Evolutionary conservation across 495 filamentous ascomycete species (phyloP).

Genomic region (Copromyces sp.): DNA sequence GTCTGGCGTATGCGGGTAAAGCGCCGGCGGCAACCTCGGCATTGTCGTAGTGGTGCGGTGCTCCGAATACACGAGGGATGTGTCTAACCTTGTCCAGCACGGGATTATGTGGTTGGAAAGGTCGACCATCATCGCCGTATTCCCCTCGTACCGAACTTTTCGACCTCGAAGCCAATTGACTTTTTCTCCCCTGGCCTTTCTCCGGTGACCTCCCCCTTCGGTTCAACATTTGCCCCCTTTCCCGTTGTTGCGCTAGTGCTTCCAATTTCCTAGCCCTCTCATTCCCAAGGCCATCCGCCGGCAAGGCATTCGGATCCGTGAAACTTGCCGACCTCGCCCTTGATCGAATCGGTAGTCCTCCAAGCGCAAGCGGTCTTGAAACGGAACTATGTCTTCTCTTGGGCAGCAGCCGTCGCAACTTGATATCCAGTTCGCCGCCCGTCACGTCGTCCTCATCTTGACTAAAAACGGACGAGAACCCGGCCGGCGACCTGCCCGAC

Average conservation of each 20-base stretch:
- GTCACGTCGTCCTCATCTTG: background rate
- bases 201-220: background rate
- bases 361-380: background rate
- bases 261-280: background rate
- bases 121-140: background rate
- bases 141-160: background rate
- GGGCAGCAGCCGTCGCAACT: background rate
- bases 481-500: background rate
- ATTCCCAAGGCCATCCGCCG: background rate
- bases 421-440: background rate
- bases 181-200: background rate
- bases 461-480: background rate
- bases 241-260: background rate
- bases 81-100: slow-evolving; percentile 2
- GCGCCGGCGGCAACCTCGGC: slow-evolving; percentile 1
- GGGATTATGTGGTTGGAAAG: slow-evolving; percentile 7
- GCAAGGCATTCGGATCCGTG: background rate
- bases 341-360: background rate
- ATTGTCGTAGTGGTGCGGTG: background rate
- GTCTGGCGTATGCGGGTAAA: slow-evolving; percentile 1
- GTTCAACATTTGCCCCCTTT: background rate
- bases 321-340: background rate
- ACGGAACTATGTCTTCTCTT: background rate
- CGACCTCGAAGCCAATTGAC: background rate
- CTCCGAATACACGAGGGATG: background rate